A percentile compares a stretch with the other conserved stretches of the same genome.
These are phyloP conservation scores for Nematodospora valgi DNA, from an alignment of 805 yeast genomes.

Conservation along the genomic window DNA sequence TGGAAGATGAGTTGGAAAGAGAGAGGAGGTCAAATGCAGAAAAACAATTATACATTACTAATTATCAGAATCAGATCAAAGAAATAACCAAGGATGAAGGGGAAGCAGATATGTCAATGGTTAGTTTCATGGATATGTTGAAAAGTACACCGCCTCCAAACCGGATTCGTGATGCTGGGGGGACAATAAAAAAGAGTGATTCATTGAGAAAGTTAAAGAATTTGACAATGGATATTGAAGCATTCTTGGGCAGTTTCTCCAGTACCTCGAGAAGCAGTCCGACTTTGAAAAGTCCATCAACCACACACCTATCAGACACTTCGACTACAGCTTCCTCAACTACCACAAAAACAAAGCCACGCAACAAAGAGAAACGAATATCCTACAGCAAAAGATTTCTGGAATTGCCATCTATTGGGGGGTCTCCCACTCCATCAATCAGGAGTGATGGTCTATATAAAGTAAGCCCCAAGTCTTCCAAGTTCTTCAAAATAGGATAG, in stretches of 20 bases:
- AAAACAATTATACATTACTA: slow-evolving; percentile 23
- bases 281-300: slow-evolving; percentile 4
- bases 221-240: slow-evolving; percentile 17
- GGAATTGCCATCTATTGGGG: slow-evolving; percentile 10
- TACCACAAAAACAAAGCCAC: neutral
- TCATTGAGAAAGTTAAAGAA: slow-evolving; percentile 32
- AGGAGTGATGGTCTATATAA: slow-evolving; percentile 1
- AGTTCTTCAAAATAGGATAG: slow-evolving; percentile 4
- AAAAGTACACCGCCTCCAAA: slow-evolving; percentile 21
- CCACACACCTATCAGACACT: slow-evolving; percentile 4
- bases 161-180: neutral
- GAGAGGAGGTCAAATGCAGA: slow-evolving; percentile 22
- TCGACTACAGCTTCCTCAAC: slow-evolving; percentile 1
- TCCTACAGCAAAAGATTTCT: slow-evolving; percentile 9
- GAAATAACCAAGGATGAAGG: slow-evolving; percentile 14
- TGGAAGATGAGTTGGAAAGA: slow-evolving; percentile 39
- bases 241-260: slow-evolving; percentile 1
- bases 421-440: slow-evolving; percentile 7
- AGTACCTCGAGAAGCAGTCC: neutral
- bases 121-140: slow-evolving; percentile 12
- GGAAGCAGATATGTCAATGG: slow-evolving; percentile 7
- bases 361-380: slow-evolving; percentile 3
- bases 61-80: slow-evolving; percentile 27
- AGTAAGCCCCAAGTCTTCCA: neutral
- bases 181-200: slow-evolving; percentile 20